Evolutionary conservation across 2,329 filamentous ascomycete species (phyloP), one percentile per base, ranked within the genome.

Genomic region (Periconia sp.): DNA sequence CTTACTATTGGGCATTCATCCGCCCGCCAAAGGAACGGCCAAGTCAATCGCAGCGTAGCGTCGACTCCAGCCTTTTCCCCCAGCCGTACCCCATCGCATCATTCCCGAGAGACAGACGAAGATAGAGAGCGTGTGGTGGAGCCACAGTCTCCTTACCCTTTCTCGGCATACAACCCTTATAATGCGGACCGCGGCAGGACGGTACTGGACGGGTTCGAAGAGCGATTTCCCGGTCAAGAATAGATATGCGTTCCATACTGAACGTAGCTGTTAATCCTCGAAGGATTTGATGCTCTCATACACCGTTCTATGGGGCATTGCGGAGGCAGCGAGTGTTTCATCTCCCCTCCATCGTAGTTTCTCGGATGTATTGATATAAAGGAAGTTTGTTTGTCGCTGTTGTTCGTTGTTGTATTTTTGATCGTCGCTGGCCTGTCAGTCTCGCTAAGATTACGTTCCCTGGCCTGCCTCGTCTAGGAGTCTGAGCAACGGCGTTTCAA

Each of bases 101-200:
- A 33, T 37, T 56, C 51, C 7, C 40, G 42, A 15, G 44, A 47
- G 11, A 51, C 50, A 14, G 48, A 53, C 1, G 51, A 56, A n/a
- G 51, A 30, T 13, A 20, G 47, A 31, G n/a, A 40, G n/a, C 42
- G 50, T 27, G 46, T 43, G 18, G 48, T 33, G 23, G 50, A 31
- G 15, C 54, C 54, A 20, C 27, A 45, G 11, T 56, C 54, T 15
- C 50, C 54, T 9, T 13, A 51, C 11, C 50, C 51, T 45, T 56
- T 44, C 41, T 56, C 54, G 9, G 20, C 40, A 19, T 42, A 48
- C n/a, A 23, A 45, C n/a, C 41, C 2, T 6, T 51, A 56, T 42
- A 42, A 56, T 18, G 20, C 41, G n/a, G 41, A 42, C 17, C 50
- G 6, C 27, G 17, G 41, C 14, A 49, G 42, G 30, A 41, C 15